These are phyloP conservation scores for Fusarium caatingaense DNA, from an alignment of 2,329 filamentous ascomycete species.

Conservation along the genomic window DNA sequence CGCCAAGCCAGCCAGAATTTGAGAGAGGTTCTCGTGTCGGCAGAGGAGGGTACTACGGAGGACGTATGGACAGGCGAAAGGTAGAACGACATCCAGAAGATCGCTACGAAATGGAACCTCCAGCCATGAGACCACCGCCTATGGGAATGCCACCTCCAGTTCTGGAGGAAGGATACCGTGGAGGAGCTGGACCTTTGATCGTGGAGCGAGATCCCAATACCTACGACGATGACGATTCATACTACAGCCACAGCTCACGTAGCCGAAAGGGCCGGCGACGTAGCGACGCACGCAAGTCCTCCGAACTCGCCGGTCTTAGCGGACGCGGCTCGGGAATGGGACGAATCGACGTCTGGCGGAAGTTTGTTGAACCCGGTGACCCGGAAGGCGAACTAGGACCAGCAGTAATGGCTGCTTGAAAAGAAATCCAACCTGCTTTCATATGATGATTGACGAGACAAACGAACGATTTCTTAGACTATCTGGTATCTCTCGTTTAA, in stretches of 20 bases:
- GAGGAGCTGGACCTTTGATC: conserved; percentile 33
- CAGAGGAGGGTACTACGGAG: conserved; percentile 57
- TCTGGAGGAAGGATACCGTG: conserved; percentile 32
- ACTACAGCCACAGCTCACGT: conserved; percentile 45
- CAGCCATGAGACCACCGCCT: conserved; percentile 46
- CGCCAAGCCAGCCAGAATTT: conserved; percentile 41
- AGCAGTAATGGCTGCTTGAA: conserved; percentile 15
- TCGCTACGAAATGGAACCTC: conserved; percentile 46
- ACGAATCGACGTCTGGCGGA: conserved; percentile 62
- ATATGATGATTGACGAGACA: conserved; percentile 17
- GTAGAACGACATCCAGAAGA: conserved; percentile 63
- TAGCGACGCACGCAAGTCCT: conserved; percentile 52
- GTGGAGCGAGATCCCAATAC: conserved; percentile 44
- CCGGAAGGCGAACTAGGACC: conserved; percentile 50
- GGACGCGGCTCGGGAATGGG: conserved; percentile 59
- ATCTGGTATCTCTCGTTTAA: conserved; percentile 14
- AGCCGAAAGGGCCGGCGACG: conserved; percentile 45
- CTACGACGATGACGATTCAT: conserved; percentile 50
- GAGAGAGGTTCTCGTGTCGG: conserved; percentile 44
- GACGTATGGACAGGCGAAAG: conserved; percentile 62
- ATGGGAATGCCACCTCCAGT: conserved; percentile 51
- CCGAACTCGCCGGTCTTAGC: conserved; percentile 61
- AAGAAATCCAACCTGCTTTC: not conserved
- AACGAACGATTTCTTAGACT: conserved; percentile 17
- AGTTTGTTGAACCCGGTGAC: conserved; percentile 58